Percentiles rank a stretch among this genome's conserved stretches.
Conservation (phyloP, 2,329 filamentous ascomycete genomes). For the Trichoderma citrinoviride region DNA sequence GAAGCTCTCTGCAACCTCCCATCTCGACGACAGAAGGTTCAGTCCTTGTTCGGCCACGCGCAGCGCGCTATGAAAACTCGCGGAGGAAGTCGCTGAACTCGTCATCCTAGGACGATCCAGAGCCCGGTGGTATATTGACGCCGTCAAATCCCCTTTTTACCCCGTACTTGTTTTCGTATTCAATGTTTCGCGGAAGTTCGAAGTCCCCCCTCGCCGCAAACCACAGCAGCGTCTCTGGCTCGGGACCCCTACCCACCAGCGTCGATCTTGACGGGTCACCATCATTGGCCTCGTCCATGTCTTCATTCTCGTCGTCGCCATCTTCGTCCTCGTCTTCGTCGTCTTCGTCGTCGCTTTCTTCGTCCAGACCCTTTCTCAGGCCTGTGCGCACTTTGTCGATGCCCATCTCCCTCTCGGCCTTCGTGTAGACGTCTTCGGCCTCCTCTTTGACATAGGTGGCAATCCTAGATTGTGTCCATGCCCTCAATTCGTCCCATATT, state of each 20-base stretch:
- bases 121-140: constrained; percentile 34
- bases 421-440: constrained; percentile 64
- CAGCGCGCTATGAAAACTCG: neutral
- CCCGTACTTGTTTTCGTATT: constrained; percentile 40
- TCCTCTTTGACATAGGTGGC: constrained; percentile 43
- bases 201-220: constrained; percentile 45
- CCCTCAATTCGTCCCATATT: constrained; percentile 53
- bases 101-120: constrained; percentile 17
- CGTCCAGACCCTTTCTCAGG: constrained; percentile 54
- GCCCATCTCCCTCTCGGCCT: constrained; percentile 65
- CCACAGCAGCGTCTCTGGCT: constrained; percentile 50
- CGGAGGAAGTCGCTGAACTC: neutral
- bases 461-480: constrained; percentile 43
- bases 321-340: constrained; percentile 57
- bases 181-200: constrained; percentile 45
- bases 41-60: neutral
- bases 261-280: constrained; percentile 27
- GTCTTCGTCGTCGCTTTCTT: constrained; percentile 55
- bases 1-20: neutral
- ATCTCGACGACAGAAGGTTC: neutral
- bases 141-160: constrained; percentile 36
- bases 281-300: constrained; percentile 30
- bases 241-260: constrained; percentile 35
- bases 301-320: constrained; percentile 29
- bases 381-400: constrained; percentile 71